phyloP scores from a whole-genome alignment of 73 alveolate genomes.

The Paramecium octaurelia region DNA sequence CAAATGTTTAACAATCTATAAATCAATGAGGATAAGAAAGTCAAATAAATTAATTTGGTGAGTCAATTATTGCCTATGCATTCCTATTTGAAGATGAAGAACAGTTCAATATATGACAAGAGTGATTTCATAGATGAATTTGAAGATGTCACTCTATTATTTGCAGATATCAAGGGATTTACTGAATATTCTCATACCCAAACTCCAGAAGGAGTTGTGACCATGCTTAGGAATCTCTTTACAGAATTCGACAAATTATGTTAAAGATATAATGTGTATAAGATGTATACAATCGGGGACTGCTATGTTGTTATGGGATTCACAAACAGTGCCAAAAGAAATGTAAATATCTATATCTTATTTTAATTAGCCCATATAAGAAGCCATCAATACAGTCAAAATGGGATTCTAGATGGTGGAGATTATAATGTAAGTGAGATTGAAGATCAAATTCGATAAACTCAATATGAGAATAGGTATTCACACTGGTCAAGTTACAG shows the following conservation, averaged over 20 bases:
- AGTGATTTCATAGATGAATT: slow-evolving; percentile 56
- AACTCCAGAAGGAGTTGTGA: slow-evolving; percentile 61
- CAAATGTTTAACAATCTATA: slow-evolving; percentile 19
- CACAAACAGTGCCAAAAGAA: slow-evolving; percentile 53
- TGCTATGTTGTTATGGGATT: slow-evolving; percentile 67
- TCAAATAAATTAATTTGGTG: background rate
- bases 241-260: slow-evolving; percentile 62
- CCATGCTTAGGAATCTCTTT: slow-evolving; percentile 60
- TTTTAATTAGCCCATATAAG: slow-evolving; percentile 24
- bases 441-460: slow-evolving; percentile 67
- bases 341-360: background rate
- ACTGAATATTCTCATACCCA: slow-evolving; percentile 46
- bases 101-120: background rate
- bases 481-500: slow-evolving; percentile 52
- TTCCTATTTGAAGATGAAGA: slow-evolving; percentile 19
- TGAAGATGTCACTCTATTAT: slow-evolving; percentile 62
- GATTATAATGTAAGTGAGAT: slow-evolving; percentile 75
- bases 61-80: slow-evolving; percentile 43
- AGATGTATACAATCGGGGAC: slow-evolving; percentile 63
- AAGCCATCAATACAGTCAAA: slow-evolving; percentile 78
- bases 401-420: slow-evolving; percentile 83
- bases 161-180: slow-evolving; percentile 65
- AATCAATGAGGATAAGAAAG: slow-evolving; percentile 28
- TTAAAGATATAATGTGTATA: slow-evolving; percentile 33
- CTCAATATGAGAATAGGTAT: slow-evolving; percentile 71